Evolutionary conservation across 2,329 filamentous ascomycete species (phyloP).

Genomic region (Fusarium luffae): DNA sequence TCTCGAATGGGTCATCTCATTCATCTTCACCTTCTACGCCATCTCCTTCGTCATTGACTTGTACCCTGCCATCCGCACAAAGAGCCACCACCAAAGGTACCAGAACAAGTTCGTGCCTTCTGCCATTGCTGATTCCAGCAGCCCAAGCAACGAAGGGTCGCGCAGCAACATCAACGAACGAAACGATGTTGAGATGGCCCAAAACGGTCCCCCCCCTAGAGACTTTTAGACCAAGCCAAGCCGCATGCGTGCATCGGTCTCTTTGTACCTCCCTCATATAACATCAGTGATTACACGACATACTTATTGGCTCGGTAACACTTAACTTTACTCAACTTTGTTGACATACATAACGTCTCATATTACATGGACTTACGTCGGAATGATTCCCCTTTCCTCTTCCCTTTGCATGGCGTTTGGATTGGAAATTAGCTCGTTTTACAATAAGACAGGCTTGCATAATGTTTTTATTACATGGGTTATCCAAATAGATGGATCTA

Average conservation of each 20-base stretch:
- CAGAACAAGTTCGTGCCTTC: constrained; percentile 46
- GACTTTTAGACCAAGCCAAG: constrained; percentile 16
- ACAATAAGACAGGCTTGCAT: neutral
- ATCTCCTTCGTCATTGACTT: constrained; percentile 90
- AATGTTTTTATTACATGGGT: neutral
- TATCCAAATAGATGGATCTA: neutral
- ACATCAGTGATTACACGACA: neutral
- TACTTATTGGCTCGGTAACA: neutral
- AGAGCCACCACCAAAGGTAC: constrained; percentile 48
- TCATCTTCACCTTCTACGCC: constrained; percentile 89
- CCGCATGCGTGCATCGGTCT: neutral
- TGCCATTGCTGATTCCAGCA: constrained; percentile 26
- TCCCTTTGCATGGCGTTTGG: constrained; percentile 35
- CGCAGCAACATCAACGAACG: constrained; percentile 12
- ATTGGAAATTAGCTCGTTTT: neutral
- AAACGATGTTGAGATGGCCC: constrained; percentile 35
- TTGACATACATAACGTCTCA: neutral
- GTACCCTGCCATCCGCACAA: constrained; percentile 77
- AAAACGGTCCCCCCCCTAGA: constrained; percentile 18
- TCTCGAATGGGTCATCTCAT: constrained; percentile 81
- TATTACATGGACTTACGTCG: constrained; percentile 24
- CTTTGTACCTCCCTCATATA: neutral
- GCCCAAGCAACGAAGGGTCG: constrained; percentile 28
- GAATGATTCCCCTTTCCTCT: constrained; percentile 32
- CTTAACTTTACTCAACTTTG: neutral